A percentile compares a stretch with the other conserved stretches of the same genome.
Evolutionary conservation across 345 rosid genomes (phyloP).

Genomic region (Gossypium mustelinum): DNA sequence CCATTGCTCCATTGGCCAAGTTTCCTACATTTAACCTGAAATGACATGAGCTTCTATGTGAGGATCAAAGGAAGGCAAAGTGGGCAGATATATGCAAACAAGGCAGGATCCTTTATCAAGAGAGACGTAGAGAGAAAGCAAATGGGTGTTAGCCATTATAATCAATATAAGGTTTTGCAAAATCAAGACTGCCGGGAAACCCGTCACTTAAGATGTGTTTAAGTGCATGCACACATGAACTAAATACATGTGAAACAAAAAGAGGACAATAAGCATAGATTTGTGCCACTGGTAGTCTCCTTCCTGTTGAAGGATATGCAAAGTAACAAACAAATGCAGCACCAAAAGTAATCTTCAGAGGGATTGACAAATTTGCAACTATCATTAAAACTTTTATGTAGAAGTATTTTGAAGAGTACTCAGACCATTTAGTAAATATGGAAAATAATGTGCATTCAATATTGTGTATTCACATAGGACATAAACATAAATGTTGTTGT

Average conservation of each 20-base stretch:
- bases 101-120: neutral
- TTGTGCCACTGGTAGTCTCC: neutral
- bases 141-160: neutral
- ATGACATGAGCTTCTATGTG: neutral
- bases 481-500: neutral
- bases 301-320: neutral
- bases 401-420: neutral
- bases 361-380: neutral
- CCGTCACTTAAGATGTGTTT: neutral
- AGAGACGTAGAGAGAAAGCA: neutral
- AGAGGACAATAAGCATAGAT: neutral
- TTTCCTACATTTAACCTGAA: slow-evolving; percentile 7
- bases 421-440: neutral
- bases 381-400: neutral
- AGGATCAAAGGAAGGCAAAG: neutral
- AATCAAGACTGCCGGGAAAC: neutral
- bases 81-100: neutral
- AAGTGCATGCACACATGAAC: neutral
- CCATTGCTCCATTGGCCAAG: neutral
- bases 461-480: neutral
- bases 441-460: neutral
- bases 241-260: neutral
- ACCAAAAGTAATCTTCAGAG: neutral
- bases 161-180: neutral
- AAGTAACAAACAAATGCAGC: neutral